phyloP scores from a whole-genome alignment of 1,284 basidiomycete genomes.

The Boletellus deceptivus region DNA sequence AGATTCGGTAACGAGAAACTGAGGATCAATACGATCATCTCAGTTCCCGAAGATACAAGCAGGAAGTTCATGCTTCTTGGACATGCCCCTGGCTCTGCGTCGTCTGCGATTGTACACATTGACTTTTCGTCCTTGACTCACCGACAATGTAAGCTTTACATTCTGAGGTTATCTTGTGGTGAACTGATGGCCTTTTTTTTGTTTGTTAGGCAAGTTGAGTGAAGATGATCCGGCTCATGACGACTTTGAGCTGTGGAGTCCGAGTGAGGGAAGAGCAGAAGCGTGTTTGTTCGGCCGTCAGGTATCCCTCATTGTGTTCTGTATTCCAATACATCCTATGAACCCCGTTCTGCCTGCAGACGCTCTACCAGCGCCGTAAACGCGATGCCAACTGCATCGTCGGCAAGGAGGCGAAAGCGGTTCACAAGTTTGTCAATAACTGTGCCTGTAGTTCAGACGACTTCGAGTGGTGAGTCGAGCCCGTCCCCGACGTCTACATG shows the following conservation, averaged over 20 bases:
- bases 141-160: constrained; percentile 61
- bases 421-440: constrained; percentile 57
- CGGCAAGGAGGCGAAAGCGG: constrained; percentile 61
- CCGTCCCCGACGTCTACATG: not conserved
- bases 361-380: constrained; percentile 82
- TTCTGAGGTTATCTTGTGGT: not conserved
- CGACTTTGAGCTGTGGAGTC: constrained; percentile 96
- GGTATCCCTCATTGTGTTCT: constrained; percentile 43
- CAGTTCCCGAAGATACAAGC: constrained; percentile 88
- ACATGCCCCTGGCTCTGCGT: constrained; percentile 47
- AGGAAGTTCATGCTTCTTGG: constrained; percentile 90
- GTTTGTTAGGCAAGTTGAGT: constrained; percentile 59
- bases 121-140: constrained; percentile 84
- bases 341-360: constrained; percentile 43
- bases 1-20: constrained; percentile 76
- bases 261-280: constrained; percentile 81
- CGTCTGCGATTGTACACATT: constrained; percentile 76
- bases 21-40: constrained; percentile 78
- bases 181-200: not conserved
- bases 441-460: constrained; percentile 74
- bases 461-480: constrained; percentile 83
- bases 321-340: not conserved
- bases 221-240: constrained; percentile 73
- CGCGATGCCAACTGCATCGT: constrained; percentile 83
- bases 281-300: constrained; percentile 80